Conservation (phyloP, 2,329 filamentous ascomycete species). For the Tricladium varicosporioides region DNA sequence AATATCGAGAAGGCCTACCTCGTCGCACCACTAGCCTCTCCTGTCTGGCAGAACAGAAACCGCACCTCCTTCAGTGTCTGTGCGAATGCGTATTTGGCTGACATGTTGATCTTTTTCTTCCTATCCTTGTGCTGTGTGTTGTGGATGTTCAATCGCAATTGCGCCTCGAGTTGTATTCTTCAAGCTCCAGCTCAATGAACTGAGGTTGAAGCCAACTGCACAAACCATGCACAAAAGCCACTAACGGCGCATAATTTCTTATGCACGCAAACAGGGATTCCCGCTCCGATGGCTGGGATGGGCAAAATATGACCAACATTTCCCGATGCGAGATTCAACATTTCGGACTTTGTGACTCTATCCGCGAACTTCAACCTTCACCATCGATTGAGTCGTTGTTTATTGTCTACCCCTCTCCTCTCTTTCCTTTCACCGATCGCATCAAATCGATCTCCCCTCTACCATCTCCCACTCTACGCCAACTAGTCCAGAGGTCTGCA, state of each 20-base stretch:
- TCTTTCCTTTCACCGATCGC: neutral
- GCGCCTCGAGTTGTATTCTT: neutral
- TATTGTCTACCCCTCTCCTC: neutral
- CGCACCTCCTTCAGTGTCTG: slow-evolving; percentile 90
- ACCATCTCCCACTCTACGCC: too few species aligned
- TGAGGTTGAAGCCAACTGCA: slow-evolving; percentile 19
- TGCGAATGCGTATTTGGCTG: slow-evolving; percentile 87
- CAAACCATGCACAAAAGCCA: slow-evolving; percentile 21
- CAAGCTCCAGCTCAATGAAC: neutral
- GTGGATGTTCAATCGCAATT: slow-evolving; percentile 11
- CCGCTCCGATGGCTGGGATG: neutral
- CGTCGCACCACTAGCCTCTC: slow-evolving; percentile 82
- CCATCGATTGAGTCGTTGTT: neutral
- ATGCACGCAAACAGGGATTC: neutral
- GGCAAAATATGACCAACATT: slow-evolving; percentile 2
- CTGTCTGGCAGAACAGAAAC: slow-evolving; percentile 95
- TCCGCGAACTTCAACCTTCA: neutral
- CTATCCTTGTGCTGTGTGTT: slow-evolving; percentile 5
- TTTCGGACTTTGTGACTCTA: neutral
- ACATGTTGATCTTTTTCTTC: slow-evolving; percentile 58
- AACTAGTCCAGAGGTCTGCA: neutral
- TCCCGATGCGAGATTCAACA: slow-evolving; percentile 1
- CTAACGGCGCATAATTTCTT: slow-evolving; percentile 14
- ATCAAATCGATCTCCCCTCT: neutral
- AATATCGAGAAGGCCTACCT: slow-evolving; percentile 57